Base-by-base conservation (phyloP, 345 rosid species). In the Trapa bicornis region DNA sequence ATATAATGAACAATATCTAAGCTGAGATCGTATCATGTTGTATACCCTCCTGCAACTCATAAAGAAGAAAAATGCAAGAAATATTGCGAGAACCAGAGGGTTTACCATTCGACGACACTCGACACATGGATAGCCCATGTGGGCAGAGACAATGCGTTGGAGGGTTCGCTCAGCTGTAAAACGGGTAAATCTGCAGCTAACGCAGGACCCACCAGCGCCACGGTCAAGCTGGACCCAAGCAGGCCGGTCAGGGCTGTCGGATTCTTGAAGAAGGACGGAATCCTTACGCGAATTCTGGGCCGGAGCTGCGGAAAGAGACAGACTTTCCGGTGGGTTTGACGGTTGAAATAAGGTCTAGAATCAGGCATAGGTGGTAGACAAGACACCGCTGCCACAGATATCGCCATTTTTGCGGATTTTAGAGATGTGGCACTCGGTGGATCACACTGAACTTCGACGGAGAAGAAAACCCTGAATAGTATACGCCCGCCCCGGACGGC, bases 121-220 rank as follows among this genome's bases (percentile, higher is more conserved):
- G 97, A 93, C 38, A 88, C 91, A 56, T 93, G 96, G n/a, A 88
- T 71, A 1, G 90, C 87, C 97, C 98, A 93, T 37, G 97, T 88
- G 50, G 98, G 98, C 78, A 88, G 77, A 73, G 96, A 94, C 61
- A 94, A 74, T 8, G 96, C 97, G 68, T 90, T 86, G 75, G 91
- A 79, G 4, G 99, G 97, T 69, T 93, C 99, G 63, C 75, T 84
- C 48, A 86, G 71, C 66, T 78, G 50, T 64, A 81, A 75, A 35
- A 85, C 72, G 37, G 60, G 61, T 10, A 61, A 57, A 4, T 45
- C 11, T 29, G 79, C 54, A 57, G 93, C 92, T 36, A 84, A 84
- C 37, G 86, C 79, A 22, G 86, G 80, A 42, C 72, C 85, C 13
- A 69, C 73, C 35, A 77, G 64, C 3, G 89, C 73, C 47, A 84